Base-by-base conservation (phyloP, 768 basidiomycete species). In the Terana coerulea region DNA sequence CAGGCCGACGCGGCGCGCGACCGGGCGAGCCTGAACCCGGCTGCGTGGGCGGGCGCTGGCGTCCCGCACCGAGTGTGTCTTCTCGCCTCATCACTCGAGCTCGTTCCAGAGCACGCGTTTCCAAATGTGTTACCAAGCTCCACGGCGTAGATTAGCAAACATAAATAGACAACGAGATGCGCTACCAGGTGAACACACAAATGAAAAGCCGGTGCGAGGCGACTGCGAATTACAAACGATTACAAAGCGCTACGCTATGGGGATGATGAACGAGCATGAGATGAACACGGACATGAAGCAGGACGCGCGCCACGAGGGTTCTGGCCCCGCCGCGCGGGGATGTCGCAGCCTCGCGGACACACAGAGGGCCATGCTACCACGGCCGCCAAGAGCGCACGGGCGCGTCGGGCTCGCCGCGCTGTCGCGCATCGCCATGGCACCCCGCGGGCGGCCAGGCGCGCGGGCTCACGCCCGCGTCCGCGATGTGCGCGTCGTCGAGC, bases 331-430 rank as follows among this genome's bases (percentile, higher is more conserved):
- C 37, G 12, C 17, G 17, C 17, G 37, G 37, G 37, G 37, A 19
- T 39, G 17, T 39, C 37, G 37, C 37, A 39, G 37, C 37, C 11
- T 19, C 37, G 14, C 24, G 37, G n/a, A n/a, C n/a, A n/a, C n/a
- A n/a, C n/a, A n/a, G n/a, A n/a, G n/a, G n/a, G n/a, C n/a, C n/a
- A n/a, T n/a, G n/a, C n/a, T 46, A 46, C 45, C 45, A 46, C 29
- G 31, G 29, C 44, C 30, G 45, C 45, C 45, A 46, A 33, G 45
- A 26, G 42, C 24, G 42, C 42, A 28, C 42, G 25, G 42, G 9
- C 19, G 6, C 19, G 42, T 29, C 45, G 31, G 28, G 30, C n/a
- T 46, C 45, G 17, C 15, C 43, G 28, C 43, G 43, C 43, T 22
- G 30, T 33, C 19, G 14, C n/a, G 14, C 37, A 39, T 44, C 43